A percentile compares a stretch with the other conserved stretches of the same genome.
phyloP scores from a whole-genome alignment of 495 filamentous ascomycete genomes.

The Aspergillus baeticus region DNA sequence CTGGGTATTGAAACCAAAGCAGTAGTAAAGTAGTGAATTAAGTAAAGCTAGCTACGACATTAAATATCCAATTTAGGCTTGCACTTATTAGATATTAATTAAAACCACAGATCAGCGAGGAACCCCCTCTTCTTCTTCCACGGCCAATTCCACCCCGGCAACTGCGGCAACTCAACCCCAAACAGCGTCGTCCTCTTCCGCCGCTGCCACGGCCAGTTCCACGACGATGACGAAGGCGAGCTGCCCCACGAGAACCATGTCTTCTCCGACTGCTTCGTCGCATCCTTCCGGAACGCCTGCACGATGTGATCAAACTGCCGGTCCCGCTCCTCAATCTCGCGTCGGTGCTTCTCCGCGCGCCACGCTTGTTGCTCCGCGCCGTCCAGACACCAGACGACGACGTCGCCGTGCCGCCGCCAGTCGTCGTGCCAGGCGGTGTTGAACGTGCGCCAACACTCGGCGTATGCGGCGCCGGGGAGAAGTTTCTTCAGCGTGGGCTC shows the following conservation, averaged over 20 bases:
- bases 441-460: slow-evolving; percentile 67
- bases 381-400: slow-evolving; percentile 75
- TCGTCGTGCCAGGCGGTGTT: slow-evolving; percentile 90
- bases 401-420: slow-evolving; percentile 75
- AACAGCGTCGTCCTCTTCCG: slow-evolving; percentile 12
- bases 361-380: slow-evolving; percentile 35
- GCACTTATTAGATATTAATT: too few relatives aligned
- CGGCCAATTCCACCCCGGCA: slow-evolving; percentile 15
- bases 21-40: too few relatives aligned
- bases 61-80: not conserved
- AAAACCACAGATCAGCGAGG: slow-evolving; percentile 29
- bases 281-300: slow-evolving; percentile 27
- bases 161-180: slow-evolving; percentile 15
- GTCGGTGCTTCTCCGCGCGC: slow-evolving; percentile 25
- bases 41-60: too few relatives aligned
- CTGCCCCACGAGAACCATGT: slow-evolving; percentile 16
- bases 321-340: slow-evolving; percentile 27
- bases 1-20: too few relatives aligned
- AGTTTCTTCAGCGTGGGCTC: slow-evolving; percentile 47
- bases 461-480: slow-evolving; percentile 58
- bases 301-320: slow-evolving; percentile 39
- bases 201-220: slow-evolving; percentile 28
- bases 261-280: slow-evolving; percentile 7
- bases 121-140: slow-evolving; percentile 12
- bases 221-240: slow-evolving; percentile 9